Conservation (phyloP, 768 basidiomycete species). For the Porphyrellus cyaneotinctus region DNA sequence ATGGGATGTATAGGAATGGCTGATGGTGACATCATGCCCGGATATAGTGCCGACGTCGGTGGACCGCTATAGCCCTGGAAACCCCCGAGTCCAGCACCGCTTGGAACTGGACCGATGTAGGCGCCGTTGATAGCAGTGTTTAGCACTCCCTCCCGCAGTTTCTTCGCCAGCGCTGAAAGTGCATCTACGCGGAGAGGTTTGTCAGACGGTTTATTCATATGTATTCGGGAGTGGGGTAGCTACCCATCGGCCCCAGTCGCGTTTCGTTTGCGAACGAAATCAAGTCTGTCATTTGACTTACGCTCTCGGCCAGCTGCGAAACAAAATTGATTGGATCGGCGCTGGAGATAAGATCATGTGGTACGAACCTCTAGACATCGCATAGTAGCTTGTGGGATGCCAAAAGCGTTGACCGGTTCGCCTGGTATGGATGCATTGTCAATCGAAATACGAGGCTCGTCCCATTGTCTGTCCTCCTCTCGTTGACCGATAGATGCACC, state of each 20-base stretch:
- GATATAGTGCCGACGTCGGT: conserved; percentile 45
- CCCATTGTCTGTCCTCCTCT: conserved; percentile 60
- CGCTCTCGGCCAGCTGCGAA: conserved; percentile 71
- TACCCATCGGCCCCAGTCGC: conserved; percentile 63
- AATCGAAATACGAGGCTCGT: conserved; percentile 60
- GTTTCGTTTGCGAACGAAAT: conserved; percentile 59
- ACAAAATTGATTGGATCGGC: conserved; percentile 5
- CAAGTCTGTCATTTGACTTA: conserved; percentile 74
- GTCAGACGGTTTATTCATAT: conserved; percentile 22
- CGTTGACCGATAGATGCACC: conserved; percentile 23
- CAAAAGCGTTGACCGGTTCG: conserved; percentile 85
- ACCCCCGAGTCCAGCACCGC: conserved; percentile 19
- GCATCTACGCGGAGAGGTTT: conserved; percentile 38
- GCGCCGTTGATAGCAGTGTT: conserved; percentile 13
- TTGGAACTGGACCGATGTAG: conserved; percentile 17
- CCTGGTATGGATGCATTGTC: conserved; percentile 66
- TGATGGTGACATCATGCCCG: conserved; percentile 38
- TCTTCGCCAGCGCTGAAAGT: conserved; percentile 37
- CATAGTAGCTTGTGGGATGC: conserved; percentile 87
- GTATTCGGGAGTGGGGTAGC: conserved; percentile 31
- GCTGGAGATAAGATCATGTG: neutral
- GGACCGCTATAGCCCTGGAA: conserved; percentile 25
- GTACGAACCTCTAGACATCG: conserved; percentile 71
- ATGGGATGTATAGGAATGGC: conserved; percentile 43
- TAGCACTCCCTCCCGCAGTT: conserved; percentile 33